Base-by-base conservation (phyloP, 441 rosid genomes). In the Croton laevigatus region DNA sequence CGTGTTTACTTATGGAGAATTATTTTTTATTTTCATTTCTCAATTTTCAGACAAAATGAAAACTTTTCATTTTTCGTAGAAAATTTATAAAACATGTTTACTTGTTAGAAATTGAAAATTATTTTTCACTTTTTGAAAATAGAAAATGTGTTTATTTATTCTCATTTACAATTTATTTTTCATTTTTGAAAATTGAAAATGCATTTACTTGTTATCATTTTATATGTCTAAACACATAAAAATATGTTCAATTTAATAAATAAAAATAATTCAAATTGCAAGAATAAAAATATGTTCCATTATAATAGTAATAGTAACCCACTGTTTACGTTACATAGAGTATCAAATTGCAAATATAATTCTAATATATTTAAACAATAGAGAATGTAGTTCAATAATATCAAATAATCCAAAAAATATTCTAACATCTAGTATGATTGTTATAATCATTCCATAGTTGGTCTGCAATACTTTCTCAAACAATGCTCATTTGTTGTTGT, bases 401-500 rank as follows among this genome's bases (percentile, higher is more conserved):
- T 53, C 20, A 53, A 53, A 53, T 16, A 53, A 53, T 17, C 22
- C 22, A 53, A 0, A 53, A 53, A 53, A 53, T 53, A 53, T 53
- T 53, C 0, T 53, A 53, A 53, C 9, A 1, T 53, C 58, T 53
- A 17, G 22, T 53, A 53, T 4, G 7, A 53, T 53, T 17, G 1
- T 53, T 53, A 53, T 17, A 53, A n/a, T 53, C 58, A 53, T 14
- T 53, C 3, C 22, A 53, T 7, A 53, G 58, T 53, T 53, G 58
- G 58, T 53, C 3, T 53, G 22, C 23, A 53, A 53, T 53, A n/a
- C 22, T 53, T 53, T 53, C 22, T 53, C 58, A 8, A 53, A n/a
- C 23, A 53, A 53, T 53, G 22, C 58, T 53, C 58, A 53, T 53
- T 53, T 53, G 58, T 22, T 53, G 22, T 53, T 53, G 58, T n/a